Percentiles rank a stretch among this genome's conserved stretches.
phyloP scores from a whole-genome alignment of 176 grass and related monocot genomes.

The Carex cristatella region DNA sequence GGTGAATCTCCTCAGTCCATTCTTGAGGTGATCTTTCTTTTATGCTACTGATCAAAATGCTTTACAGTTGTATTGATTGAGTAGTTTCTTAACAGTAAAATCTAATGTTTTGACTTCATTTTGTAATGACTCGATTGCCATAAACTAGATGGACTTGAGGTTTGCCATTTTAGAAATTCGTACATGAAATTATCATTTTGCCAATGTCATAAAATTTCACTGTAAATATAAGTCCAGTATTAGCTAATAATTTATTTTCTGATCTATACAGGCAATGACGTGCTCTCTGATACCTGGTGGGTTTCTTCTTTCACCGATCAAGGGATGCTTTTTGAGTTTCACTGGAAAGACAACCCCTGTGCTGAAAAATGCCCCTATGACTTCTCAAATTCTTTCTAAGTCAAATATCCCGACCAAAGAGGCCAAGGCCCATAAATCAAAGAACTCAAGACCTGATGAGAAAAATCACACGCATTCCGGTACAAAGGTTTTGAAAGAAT shows the following conservation, averaged over 20 bases:
- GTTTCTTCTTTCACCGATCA: slow-evolving; percentile 66
- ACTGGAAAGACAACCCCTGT: slow-evolving; percentile 44
- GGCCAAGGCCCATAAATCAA: slow-evolving; percentile 40
- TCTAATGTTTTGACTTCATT: not conserved
- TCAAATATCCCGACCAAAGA: slow-evolving; percentile 19
- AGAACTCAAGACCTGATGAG: slow-evolving; percentile 42
- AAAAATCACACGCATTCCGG: slow-evolving; percentile 42
- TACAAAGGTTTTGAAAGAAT: slow-evolving; percentile 38
- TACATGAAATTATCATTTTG: slow-evolving; percentile 19
- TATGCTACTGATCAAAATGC: not conserved
- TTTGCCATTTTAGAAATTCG: slow-evolving; percentile 18
- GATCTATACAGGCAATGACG: slow-evolving; percentile 71
- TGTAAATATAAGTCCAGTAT: not conserved
- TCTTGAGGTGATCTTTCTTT: slow-evolving; percentile 60
- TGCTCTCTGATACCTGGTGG: slow-evolving; percentile 63
- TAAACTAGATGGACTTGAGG: not conserved
- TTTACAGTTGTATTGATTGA: not conserved
- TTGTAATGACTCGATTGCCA: not conserved
- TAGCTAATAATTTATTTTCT: slow-evolving; percentile 22
- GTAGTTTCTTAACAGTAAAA: not conserved
- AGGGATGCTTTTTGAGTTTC: slow-evolving; percentile 44
- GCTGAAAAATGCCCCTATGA: slow-evolving; percentile 38
- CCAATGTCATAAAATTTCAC: slow-evolving; percentile 8
- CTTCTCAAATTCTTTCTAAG: slow-evolving; percentile 16
- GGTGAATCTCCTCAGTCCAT: slow-evolving; percentile 79